Conservation (phyloP, 352 stramenopile genomes). For the Phytophthora hibernalis region DNA sequence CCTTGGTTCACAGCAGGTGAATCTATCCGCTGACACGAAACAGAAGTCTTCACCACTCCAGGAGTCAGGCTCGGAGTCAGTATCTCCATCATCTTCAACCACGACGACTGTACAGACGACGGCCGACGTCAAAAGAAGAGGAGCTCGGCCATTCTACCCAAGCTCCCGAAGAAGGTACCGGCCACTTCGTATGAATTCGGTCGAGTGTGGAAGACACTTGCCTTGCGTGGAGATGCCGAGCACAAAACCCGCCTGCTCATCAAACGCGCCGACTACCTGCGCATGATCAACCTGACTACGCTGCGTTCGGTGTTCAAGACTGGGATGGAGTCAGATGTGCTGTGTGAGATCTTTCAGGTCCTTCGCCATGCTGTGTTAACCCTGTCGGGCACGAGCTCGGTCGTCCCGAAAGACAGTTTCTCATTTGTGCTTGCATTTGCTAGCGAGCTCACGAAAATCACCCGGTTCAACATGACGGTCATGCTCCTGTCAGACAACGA, state of each 20-base stretch:
- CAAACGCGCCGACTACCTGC: conserved; percentile 63
- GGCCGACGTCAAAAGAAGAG: conserved; percentile 13
- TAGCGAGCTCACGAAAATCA: conserved; percentile 51
- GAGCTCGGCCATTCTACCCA: conserved; percentile 40
- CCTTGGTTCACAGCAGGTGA: not conserved
- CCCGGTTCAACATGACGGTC: conserved; percentile 80
- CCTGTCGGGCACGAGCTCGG: not conserved
- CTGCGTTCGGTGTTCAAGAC: conserved; percentile 70
- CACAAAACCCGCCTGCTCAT: conserved; percentile 37
- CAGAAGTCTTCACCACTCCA: conserved; percentile 15
- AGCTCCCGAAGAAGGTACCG: conserved; percentile 69
- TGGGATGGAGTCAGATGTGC: conserved; percentile 78
- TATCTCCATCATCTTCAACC: not conserved
- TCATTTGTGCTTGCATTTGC: conserved; percentile 51
- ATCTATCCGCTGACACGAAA: not conserved
- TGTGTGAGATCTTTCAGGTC: conserved; percentile 72
- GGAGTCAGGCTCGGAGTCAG: not conserved
- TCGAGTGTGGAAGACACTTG: conserved; percentile 81
- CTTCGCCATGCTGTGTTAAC: conserved; percentile 40
- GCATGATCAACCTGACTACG: conserved; percentile 39
- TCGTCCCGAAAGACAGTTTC: not conserved
- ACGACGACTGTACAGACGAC: not conserved
- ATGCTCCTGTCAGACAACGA: conserved; percentile 80
- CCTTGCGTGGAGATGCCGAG: conserved; percentile 45
- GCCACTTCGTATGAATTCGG: conserved; percentile 82